Base-by-base conservation (phyloP, 2,329 filamentous ascomycete species). In the Leptographium wingfieldii region DNA sequence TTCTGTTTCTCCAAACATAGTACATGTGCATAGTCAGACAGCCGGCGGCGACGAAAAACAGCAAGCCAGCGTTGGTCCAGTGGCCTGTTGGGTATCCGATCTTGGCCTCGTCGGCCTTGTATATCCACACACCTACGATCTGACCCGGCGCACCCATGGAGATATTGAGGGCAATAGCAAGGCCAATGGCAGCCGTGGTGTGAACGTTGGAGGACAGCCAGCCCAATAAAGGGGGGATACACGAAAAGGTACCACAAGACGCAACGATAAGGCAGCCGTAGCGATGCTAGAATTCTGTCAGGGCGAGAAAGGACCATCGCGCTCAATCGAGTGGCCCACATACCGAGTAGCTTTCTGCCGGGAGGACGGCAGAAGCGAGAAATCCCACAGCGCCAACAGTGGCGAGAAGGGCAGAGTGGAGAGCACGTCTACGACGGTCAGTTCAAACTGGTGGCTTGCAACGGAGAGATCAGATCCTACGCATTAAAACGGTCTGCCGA, bases 41-140 rank as follows among this genome's bases (percentile, higher is more conserved):
- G 2, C 74, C 76, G 0, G 65, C 72, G 25, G 73, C 70, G 3
- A 80, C 77, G 53, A 80, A 76, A 27, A 81, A 72, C 22, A 81
- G 66, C 61, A 81, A 64, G 19, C 70, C 78, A 11, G 77, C 77
- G 68, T 81, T 81, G 14, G 73, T 75, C 74, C 77, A 81, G 66
- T 83, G 80, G 0, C 80, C 81, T 0, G 80, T 82, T 0, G 80
- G 79, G 69, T 82, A 83, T 0, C 80, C 80, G 22, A 62, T 70
- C 51, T 70, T 69, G 38, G 74, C 76, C 66, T 83, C 79, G 43
- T 77, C 67, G 2, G 75, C 72, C 62, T 80, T 81, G 67, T 82
- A 83, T 59, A 83, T 83, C 80, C 80, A 83, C 0, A 82, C 80
- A 0, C 79, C 80, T 0, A 77, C 74, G 54, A 83, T 83, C 65